Conservation (phyloP, 495 filamentous ascomycete species). For the Penicillium crystallinum region DNA sequence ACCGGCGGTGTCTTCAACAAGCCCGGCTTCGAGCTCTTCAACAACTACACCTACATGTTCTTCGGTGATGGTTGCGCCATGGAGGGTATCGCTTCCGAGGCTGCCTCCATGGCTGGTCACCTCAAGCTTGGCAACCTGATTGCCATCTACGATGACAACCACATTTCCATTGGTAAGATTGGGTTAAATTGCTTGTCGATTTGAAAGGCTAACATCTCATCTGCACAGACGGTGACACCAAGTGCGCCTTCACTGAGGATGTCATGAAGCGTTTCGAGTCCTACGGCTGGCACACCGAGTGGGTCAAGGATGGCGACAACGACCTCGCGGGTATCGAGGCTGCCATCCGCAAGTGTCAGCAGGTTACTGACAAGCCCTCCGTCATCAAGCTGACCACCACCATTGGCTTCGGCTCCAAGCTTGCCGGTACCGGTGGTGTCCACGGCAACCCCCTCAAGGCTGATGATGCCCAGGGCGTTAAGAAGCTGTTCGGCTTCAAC, state of each 20-base stretch:
- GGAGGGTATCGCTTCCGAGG: conserved; percentile 96
- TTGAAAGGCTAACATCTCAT: conserved; percentile 7
- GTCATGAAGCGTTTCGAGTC: conserved; percentile 92
- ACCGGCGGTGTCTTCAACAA: conserved; percentile 93
- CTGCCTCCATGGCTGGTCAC: conserved; percentile 88
- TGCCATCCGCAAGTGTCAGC: conserved; percentile 77
- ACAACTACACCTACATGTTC: conserved; percentile 96
- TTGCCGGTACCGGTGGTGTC: conserved; percentile 88
- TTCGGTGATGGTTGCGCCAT: conserved; percentile 98
- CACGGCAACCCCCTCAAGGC: conserved; percentile 93
- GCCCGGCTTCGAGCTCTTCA: conserved; percentile 82
- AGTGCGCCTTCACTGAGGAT: conserved; percentile 94
- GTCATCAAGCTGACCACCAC: conserved; percentile 97
- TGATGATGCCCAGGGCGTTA: conserved; percentile 87
- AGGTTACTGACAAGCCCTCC: conserved; percentile 91
- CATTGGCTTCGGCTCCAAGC: conserved; percentile 94
- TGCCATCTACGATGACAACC: conserved; percentile 96
- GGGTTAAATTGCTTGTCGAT: neutral
- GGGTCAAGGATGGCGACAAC: conserved; percentile 85
- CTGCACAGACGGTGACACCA: conserved; percentile 82
- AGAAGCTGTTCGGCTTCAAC: conserved; percentile 93
- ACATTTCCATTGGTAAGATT: conserved; percentile 78
- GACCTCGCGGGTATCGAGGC: conserved; percentile 84
- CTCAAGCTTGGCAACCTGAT: conserved; percentile 97
- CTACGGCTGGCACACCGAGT: conserved; percentile 92